Base-by-base conservation (phyloP, 192 early-diverging fungal genomes). In the Backusella macrospora region DNA sequence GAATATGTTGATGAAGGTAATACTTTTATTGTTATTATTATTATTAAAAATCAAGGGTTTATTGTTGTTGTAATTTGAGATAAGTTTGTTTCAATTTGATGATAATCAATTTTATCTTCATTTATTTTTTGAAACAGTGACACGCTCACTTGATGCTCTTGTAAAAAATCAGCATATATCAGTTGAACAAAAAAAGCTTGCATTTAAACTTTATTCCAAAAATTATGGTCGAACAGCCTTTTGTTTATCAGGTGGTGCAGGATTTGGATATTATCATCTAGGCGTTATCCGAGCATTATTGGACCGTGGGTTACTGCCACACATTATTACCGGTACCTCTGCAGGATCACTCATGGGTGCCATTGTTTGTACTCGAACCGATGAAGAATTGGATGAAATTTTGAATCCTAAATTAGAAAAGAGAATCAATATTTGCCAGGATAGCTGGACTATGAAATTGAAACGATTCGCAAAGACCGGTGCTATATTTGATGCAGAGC, bases 301-400 rank as follows among this genome's bases (percentile, higher is more conserved):
- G 67, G 88, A 94, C 45, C 79, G 88, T 29, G 78, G 82, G 15
- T 52, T 92, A 21, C 77, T 96, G 34, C 94, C 94, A 5, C 80
- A 85, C 0, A 90, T 96, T 21, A 88, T 96, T 65, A 93, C 92
- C 7, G 94, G 94, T 13, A 94, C 94, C 7, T 88, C 85, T 66
- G 91, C 92, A 34, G 86, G 87, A 43, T 82, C 84, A 8, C 71
- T 87, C 45, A 75, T 90, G 74, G 89, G 92, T 52, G 92, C 92
- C 4, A 47, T 94, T 40, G 78, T 90, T 14, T 88, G 93, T 76
- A 81, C 81, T 39, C 83, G 92, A 16, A 96, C 92, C 0, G 90
- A 94, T 68, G 84, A 84, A 21, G 86, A 89, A 52, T 73, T 89
- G 29, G 75, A 82, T 6, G 82, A 86, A 47, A 80, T 93, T 3